Base-by-base conservation (phyloP, 257 asterid genomes). In the Solanum etuberosum region DNA sequence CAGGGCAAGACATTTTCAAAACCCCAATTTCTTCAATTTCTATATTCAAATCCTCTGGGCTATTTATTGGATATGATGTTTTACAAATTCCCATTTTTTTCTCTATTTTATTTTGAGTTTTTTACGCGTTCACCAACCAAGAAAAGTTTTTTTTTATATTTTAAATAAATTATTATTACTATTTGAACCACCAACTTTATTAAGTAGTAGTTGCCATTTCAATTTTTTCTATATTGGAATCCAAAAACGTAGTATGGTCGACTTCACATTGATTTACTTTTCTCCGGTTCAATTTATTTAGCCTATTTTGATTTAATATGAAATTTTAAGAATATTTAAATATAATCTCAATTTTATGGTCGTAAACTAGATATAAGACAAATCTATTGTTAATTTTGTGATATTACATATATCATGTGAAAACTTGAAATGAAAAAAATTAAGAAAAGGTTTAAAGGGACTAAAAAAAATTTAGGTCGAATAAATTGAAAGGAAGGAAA, bases 371-470 rank as follows among this genome's bases (percentile, higher is more conserved):
- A 14, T 5, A 15, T 48, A 14, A 0, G 21, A 48, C 0, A 46
- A 46, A 14, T 46, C 4, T 48, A 14, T 2, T 2, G 1, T 48
- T 48, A 48, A 15, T 48, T 2, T 48, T 48, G 21, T 48, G 1
- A 15, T 48, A 21, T 2, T 2, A 48, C 15, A 42, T 42, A 42
- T 42, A 3, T 42, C 48, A 11, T 11, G 48, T 15, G 21, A 2
- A 48, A 48, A 16, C 0, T 48, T 48, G 8, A 15, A 48, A 48
- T 48, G 0, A 0, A 15, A 15, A 48, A 48, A 5, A 15, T 48
- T 1, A 15, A 5, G 15, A 48, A 48, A 2, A 48, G 3, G 1
- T 48, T 48, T 2, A 15, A 15, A 48, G 0, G 0, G 1, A 48
- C 40, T 2, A 15, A 5, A 2, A 48, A 38, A 37, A 38, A 48